Base-by-base conservation (phyloP, 345 rosid species). In the Linum lewisii region DNA sequence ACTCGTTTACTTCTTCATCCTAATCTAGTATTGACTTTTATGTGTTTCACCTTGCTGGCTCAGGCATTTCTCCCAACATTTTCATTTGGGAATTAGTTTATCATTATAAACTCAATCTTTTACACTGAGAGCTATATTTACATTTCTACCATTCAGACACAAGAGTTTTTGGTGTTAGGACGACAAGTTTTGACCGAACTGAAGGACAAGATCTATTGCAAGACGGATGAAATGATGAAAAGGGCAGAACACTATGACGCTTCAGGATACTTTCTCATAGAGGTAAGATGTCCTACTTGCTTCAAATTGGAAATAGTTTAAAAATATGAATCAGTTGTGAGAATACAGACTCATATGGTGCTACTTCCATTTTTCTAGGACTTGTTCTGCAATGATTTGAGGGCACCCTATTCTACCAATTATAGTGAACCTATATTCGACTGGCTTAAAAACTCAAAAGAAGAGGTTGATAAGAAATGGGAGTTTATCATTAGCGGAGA, bases 211-310 rank as follows among this genome's bases (percentile, higher is more conserved):
- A 93, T 93, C 52, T 81, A 76, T 71, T 93, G 95, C 76, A 55
- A 59, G 69, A 80, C 85, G 21, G 94, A 88, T 69, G 84, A 82
- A 60, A 63, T 78, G 75, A 89, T 85, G 99, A 78, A 66, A 62
- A 88, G 77, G 77, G 86, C 93, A 29, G 84, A 78, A 25, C 67
- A 32, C 59, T 69, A 80, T n/a, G 87, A 84, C 78, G 85, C 87
- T 25, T 92, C 97, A 21, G 97, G 97, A 68, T 92, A 83, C 80
- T 88, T 92, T 72, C 84, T 88, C 65, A 77, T 92, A 62, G 96
- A 88, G 73, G 98, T 88, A 73, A 69, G 73, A 53, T 20, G 5
- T 47, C 47, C 37, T 52, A 11, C 45, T 58, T 20, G 10, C 53
- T 66, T 14, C 21, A 15, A 15, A 36, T 50, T 61, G 36, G 4